A percentile compares a stretch with the other conserved stretches of the same genome.
phyloP scores from a whole-genome alignment of 495 filamentous ascomycete species.

The Sordaria brevicollis region DNA sequence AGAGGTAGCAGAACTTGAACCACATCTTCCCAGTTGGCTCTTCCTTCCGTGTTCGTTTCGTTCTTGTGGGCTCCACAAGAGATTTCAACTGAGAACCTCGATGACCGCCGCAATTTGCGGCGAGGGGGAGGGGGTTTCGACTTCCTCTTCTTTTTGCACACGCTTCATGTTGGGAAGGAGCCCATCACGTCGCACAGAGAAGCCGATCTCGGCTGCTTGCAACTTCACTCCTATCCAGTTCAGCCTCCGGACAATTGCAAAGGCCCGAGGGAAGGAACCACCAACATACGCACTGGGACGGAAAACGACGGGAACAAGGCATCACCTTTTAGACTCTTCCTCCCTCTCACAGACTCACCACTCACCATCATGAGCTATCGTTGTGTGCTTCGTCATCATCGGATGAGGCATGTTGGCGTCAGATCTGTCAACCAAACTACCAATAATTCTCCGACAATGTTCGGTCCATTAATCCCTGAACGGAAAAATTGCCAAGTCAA shows the following conservation, averaged over 20 bases:
- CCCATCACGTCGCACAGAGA: background rate
- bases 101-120: background rate
- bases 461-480: background rate
- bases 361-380: background rate
- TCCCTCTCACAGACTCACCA: too few relatives aligned
- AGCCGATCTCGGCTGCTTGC: background rate
- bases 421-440: background rate
- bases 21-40: background rate
- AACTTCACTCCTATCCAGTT: background rate
- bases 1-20: too few relatives aligned
- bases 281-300: background rate
- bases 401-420: background rate
- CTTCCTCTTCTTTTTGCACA: background rate
- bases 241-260: background rate
- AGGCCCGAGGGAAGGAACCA: background rate
- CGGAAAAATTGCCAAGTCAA: background rate
- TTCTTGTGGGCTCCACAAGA: background rate
- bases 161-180: background rate
- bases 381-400: background rate
- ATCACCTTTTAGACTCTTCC: background rate
- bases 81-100: background rate
- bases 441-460: background rate
- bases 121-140: background rate
- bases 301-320: background rate
- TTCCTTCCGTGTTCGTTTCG: background rate